Evolutionary conservation across 2,329 filamentous ascomycete species (phyloP).

Genomic region (Alternaria postmessia): DNA sequence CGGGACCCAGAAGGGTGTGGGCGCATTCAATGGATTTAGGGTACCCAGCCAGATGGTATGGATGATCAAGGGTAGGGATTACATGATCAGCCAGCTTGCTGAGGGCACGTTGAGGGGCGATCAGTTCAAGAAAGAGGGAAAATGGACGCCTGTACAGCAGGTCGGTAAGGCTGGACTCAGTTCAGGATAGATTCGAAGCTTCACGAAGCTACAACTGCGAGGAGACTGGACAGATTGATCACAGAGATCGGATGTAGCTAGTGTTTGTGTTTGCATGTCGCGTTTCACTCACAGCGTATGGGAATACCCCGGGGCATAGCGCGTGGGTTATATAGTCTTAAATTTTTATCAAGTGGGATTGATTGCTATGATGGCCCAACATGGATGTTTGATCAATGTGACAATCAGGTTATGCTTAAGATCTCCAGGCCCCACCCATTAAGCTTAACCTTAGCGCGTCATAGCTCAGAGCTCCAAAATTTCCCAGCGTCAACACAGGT

Average conservation of each 20-base stretch:
- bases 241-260: not conserved
- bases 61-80: constrained; percentile 56
- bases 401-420: not conserved
- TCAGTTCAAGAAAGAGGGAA: constrained; percentile 47
- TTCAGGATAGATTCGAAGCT: constrained; percentile 16
- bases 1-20: constrained; percentile 50
- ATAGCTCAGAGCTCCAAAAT: constrained; percentile 40
- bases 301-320: constrained; percentile 4
- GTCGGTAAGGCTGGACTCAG: constrained; percentile 34
- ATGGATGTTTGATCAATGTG: not conserved
- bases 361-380: not conserved
- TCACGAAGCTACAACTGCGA: not conserved
- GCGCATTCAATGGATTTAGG: constrained; percentile 48
- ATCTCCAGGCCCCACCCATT: constrained; percentile 18
- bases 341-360: not conserved
- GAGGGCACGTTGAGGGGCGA: constrained; percentile 39
- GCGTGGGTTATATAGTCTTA: not conserved
- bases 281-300: constrained; percentile 3
- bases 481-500: constrained; percentile 21
- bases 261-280: not conserved
- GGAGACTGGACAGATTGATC: not conserved
- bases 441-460: constrained; percentile 32
- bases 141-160: constrained; percentile 43
- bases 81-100: constrained; percentile 43
- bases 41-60: constrained; percentile 53